Evolutionary conservation across 352 stramenopile species (phyloP), one percentile per base, ranked within the genome.

Genomic region (Phytophthora macrochlamydospora): DNA sequence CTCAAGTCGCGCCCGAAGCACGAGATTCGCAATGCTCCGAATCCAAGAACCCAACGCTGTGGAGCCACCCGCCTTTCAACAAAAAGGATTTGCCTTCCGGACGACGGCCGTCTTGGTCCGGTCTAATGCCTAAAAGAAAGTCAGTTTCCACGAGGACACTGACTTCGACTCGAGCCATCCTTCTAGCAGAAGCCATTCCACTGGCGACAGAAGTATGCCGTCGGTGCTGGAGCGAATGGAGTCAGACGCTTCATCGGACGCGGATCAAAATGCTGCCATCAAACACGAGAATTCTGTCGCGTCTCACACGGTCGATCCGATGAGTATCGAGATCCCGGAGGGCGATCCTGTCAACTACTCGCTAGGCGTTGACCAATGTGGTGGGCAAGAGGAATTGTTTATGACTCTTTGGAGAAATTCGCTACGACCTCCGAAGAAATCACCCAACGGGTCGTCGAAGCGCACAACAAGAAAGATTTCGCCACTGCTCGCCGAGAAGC

Each of bases 351-450:
- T 94, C 4, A 83, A 94, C 59, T 92, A 87, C 44, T 78, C 81
- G 2, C 61, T 89, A 18, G 85, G 85, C 12, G 85, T 94, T 1
- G 77, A 90, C 28, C 83, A 94, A 61, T 94, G 85, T 33, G 85
- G 83, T 40, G 83, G 76, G 0, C 71, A 77, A 0, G 85, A 94
- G 64, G 81, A 89, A 35, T 69, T 94, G 14, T 92, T 94, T 32
- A 48, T 92, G 48, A 86, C 78, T n/a, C 64, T 94, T 64, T 94
- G 18, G 80, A 91, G 66, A 92, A 92, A 67, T 94, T 91, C 69
- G 40, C 66, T 1, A 55, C 44, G 4, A 60, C 78, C 4, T 82
- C 75, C 0, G 80, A 90, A 31, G 69, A 43, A 5, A 74, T 79
- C 18, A 84, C 89, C 53, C 43, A 57, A 5, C 65, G 78, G 0